Evolutionary conservation across 1,284 basidiomycete species (phyloP), one percentile per base, ranked within the genome.

Genomic region (Phlebopus sp.): DNA sequence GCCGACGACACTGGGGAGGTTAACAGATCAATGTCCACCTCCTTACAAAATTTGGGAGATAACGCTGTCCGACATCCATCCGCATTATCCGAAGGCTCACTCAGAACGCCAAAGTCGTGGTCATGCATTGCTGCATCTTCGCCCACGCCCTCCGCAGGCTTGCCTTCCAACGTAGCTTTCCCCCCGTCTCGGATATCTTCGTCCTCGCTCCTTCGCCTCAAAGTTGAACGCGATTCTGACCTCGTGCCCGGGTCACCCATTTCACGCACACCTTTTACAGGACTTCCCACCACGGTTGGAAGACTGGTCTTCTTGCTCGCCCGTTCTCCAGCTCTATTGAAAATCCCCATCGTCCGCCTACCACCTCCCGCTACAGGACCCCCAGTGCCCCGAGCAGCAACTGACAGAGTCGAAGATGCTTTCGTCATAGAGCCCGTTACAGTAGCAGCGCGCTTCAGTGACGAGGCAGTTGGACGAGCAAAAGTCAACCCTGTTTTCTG

Each of bases 251-350:
- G 27, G 41, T 30, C 2, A 23, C 27, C n/a, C 37, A 25, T 37
- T 40, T 25, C 10, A 5, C 21, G 44, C 48, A 13, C 38, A 8
- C 25, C 52, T 61, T 84, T 84, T 37, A 78, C 73, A 35, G 81
- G 80, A 57, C 81, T 83, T 13, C 70, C 81, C 47, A 70, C 68
- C 2, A 83, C 78, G 44, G 70, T 76, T 0, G 85, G 81, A 46
- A 88, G 64, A 38, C 66, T 77, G n/a, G 82, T 75, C 60, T 79
- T 79, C 66, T 78, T 78, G 61, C 86, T 89, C 13, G 72, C 84
- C 54, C 76, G 77, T 30, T 72, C 72, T 13, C 73, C 66, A 0
- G 65, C 55, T 40, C 71, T 65, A 30, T 57, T 53, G 47, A 66
- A 68, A 8, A 64, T 56, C 4, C 63, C 56, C 3, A 47, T 47